Conservation (phyloP, 2,329 filamentous ascomycete species). For the Spiromastix sp. region DNA sequence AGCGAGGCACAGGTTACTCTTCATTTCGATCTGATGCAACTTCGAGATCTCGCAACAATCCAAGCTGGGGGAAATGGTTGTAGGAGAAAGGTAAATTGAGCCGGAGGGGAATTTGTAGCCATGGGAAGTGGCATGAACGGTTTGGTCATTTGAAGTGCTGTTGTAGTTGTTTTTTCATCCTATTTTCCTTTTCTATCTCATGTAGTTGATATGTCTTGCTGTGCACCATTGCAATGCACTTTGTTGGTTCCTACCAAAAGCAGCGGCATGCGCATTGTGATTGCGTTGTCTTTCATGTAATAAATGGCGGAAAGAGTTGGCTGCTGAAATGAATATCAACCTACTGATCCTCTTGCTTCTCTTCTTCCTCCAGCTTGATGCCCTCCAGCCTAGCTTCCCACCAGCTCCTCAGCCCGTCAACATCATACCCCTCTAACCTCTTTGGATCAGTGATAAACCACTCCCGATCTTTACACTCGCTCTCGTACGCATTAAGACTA, state of each 20-base stretch:
- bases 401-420: constrained; percentile 10
- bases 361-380: constrained; percentile 1
- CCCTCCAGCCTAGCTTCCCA: constrained; percentile 9
- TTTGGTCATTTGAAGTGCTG: no score
- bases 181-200: not conserved
- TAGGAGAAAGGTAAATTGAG: not conserved
- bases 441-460: constrained; percentile 16
- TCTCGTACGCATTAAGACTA: constrained; percentile 21
- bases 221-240: no score
- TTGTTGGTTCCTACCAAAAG: no score
- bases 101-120: no score
- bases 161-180: not conserved
- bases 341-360: constrained; percentile 7
- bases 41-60: constrained; percentile 1
- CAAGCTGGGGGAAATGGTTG: not conserved
- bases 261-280: no score
- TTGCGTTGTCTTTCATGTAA: no score
- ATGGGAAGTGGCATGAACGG: no score
- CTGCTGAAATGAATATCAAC: no score
- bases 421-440: constrained; percentile 7
- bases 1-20: not conserved
- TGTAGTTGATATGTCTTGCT: not conserved
- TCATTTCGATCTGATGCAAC: not conserved
- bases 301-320: no score
- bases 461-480: constrained; percentile 13